These are phyloP conservation scores for Fusarium cicatricum DNA, from an alignment of 2,329 filamentous ascomycete species.

Conservation along the genomic window DNA sequence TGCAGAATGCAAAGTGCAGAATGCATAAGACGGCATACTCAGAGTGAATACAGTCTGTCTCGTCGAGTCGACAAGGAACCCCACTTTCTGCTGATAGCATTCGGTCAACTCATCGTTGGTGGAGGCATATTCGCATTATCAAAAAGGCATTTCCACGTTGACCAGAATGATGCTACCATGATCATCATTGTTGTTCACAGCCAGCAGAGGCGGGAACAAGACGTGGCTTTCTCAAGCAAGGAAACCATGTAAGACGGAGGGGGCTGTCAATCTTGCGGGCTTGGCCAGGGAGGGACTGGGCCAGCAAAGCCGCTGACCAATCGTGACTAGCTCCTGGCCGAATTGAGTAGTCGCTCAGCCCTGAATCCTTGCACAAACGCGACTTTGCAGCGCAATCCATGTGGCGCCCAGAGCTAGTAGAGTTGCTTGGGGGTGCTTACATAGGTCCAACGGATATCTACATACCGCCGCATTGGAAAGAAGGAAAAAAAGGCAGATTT, in stretches of 20 bases:
- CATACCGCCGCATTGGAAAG: slow-evolving; percentile 28
- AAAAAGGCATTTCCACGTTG: slow-evolving; percentile 1
- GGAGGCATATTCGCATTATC: background rate
- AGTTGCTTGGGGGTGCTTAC: too few relatives aligned
- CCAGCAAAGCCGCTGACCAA: slow-evolving; percentile 32
- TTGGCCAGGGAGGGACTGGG: slow-evolving; percentile 35
- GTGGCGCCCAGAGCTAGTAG: too few relatives aligned
- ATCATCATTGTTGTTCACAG: slow-evolving; percentile 1
- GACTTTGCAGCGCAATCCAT: slow-evolving; percentile 8
- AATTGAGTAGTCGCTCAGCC: slow-evolving; percentile 41
- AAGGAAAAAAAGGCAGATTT: slow-evolving; percentile 9
- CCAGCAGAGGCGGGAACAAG: slow-evolving; percentile 2
- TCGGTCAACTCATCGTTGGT: background rate
- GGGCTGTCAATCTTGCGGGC: slow-evolving; percentile 31
- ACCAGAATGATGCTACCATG: slow-evolving; percentile 16
- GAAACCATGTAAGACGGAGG: slow-evolving; percentile 14
- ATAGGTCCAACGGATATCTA: slow-evolving; percentile 32
- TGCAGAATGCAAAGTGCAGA: background rate
- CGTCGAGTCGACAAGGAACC: too few relatives aligned
- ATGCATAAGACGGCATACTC: too few relatives aligned
- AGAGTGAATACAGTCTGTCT: background rate
- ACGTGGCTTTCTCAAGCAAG: slow-evolving; percentile 16
- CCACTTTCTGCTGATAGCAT: too few relatives aligned
- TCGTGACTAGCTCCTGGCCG: slow-evolving; percentile 33
- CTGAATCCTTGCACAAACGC: slow-evolving; percentile 31